Conservation (phyloP, 1,139 yeast genomes). For the Pichia inconspicua region DNA sequence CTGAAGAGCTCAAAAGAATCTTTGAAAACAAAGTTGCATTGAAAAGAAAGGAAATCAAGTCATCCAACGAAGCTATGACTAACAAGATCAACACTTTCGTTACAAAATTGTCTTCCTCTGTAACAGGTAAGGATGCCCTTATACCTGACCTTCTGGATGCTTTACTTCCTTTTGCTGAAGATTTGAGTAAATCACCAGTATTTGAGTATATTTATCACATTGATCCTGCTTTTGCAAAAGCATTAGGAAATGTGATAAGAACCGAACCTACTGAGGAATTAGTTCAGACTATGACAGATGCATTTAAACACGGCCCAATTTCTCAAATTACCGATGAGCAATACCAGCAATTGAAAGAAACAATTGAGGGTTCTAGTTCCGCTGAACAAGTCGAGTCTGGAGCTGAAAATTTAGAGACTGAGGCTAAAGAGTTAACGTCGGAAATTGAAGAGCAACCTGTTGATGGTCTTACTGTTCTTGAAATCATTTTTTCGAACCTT, state of each 20-base stretch:
- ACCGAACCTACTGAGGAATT: slow-evolving; percentile 12
- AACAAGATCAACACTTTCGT: slow-evolving; percentile 15
- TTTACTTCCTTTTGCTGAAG: slow-evolving; percentile 13
- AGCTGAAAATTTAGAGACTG: neutral
- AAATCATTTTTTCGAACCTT: slow-evolving; percentile 21
- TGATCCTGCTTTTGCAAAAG: slow-evolving; percentile 19
- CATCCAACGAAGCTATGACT: slow-evolving; percentile 10
- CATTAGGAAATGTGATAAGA: slow-evolving; percentile 13
- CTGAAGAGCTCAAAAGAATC: slow-evolving; percentile 17
- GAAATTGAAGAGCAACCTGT: slow-evolving; percentile 3
- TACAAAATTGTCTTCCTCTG: slow-evolving; percentile 14
- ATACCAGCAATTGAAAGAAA: slow-evolving; percentile 6
- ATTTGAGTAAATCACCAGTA: slow-evolving; percentile 17
- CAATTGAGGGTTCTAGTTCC: neutral
- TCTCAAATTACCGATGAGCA: slow-evolving; percentile 13
- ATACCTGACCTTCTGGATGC: slow-evolving; percentile 16
- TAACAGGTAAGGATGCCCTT: slow-evolving; percentile 4
- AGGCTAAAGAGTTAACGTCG: neutral
- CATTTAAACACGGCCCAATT: slow-evolving; percentile 15
- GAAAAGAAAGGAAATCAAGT: slow-evolving; percentile 5
- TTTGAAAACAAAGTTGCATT: slow-evolving; percentile 18
- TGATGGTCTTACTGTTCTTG: slow-evolving; percentile 19
- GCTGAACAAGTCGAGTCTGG: neutral
- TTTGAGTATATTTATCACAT: slow-evolving; percentile 14
- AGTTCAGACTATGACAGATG: slow-evolving; percentile 10